Evolutionary conservation across 768 basidiomycete genomes (phyloP).

Genomic region (Psilocybe cyanescens): DNA sequence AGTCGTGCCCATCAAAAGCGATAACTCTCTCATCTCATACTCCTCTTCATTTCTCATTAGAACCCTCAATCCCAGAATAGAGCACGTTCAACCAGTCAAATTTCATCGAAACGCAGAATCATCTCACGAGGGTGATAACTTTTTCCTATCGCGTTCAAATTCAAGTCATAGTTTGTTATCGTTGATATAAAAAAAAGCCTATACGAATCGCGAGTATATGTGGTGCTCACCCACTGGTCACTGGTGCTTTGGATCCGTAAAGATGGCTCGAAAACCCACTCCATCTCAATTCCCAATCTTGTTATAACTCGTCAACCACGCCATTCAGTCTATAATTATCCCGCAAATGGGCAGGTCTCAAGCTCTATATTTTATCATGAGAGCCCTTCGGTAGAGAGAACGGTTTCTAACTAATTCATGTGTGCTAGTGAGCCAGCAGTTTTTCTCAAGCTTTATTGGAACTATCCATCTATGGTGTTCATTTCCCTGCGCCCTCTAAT

Average conservation of each 20-base stretch:
- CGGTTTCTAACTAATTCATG: background rate
- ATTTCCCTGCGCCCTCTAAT: background rate
- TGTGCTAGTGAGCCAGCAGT: background rate
- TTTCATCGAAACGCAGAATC: background rate
- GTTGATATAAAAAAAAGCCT: too few relatives aligned
- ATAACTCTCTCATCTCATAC: background rate
- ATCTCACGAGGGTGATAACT: background rate
- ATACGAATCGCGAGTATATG: too few relatives aligned
- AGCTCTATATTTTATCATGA: background rate
- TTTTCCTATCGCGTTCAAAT: too few relatives aligned
- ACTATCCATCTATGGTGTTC: background rate
- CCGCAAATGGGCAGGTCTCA: background rate
- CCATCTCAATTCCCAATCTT: background rate
- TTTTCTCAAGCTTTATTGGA: slow-evolving; percentile 4
- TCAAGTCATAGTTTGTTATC: too few relatives aligned
- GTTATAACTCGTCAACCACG: background rate
- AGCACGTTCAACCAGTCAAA: background rate
- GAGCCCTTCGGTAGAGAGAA: background rate
- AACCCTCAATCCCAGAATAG: background rate
- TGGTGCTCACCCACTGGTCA: too few relatives aligned
- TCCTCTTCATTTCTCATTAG: background rate
- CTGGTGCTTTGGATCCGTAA: background rate
- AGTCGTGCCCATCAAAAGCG: background rate
- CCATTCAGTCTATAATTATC: background rate
- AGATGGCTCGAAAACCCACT: background rate